Evolutionary conservation across 2,329 filamentous ascomycete species (phyloP), one percentile per base, ranked within the genome.

Genomic region (Ophiognomonia clavigignenti-juglandacearum): DNA sequence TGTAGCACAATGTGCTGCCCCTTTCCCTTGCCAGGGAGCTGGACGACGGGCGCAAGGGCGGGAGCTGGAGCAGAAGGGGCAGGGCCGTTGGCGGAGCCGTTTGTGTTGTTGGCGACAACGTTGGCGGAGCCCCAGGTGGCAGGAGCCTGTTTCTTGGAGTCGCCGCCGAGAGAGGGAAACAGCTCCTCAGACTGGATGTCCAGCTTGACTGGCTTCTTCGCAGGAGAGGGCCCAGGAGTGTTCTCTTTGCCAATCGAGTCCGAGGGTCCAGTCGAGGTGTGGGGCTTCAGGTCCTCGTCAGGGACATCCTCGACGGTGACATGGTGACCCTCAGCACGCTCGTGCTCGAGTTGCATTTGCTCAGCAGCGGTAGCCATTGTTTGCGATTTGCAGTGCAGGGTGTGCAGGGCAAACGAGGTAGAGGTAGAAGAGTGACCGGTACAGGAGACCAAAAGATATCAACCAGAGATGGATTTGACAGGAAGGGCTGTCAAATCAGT

Each of bases 151-250:
- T 16, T 82, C 72, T 67, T 90, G 91, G 44, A 82, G n/a, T n/a
- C 73, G 19, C 71, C 78, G 53, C 91, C 92, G 39, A 98, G 80
- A 57, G 91, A 84, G n/a, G 93, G 93, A 76, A 98, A 98, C 50
- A 88, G 74, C 67, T 97, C 91, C 62, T 95, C 87, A 16, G 88
- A 95, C 60, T 88, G 79, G 18, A 88, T 91, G 66, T 97, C 88
- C 52, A 96, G 71, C 43, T 74, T 58, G 36, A 69, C 66, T 26
- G 67, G 35, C 53, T 36, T n/a, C n/a, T n/a, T 64, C 29, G 73
- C 74, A 18, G 42, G 34, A n/a, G 45, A 16, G 71, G 67, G 44
- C n/a, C n/a, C n/a, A n/a, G n/a, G n/a, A n/a, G n/a, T n/a, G n/a
- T n/a, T n/a, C n/a, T n/a, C n/a, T n/a, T n/a, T n/a, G n/a, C n/a